Evolutionary conservation across 495 filamentous ascomycete genomes (phyloP).

Genomic region (Hypoxylon lienhwacheense): DNA sequence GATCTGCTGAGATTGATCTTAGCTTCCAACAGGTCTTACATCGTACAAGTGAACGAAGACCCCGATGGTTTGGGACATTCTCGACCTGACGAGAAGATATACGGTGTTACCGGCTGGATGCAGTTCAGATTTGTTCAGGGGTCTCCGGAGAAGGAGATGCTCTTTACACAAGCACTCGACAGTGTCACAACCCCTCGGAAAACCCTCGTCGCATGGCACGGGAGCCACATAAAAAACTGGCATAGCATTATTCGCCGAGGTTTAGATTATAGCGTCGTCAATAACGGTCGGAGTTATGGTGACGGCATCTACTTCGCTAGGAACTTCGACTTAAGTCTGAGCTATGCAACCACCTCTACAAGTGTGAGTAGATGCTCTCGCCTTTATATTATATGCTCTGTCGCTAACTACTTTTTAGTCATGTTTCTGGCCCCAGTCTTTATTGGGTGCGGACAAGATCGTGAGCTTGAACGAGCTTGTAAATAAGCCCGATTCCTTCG

Average conservation of each 20-base stretch:
- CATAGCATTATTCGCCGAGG: slow-evolving; percentile 86
- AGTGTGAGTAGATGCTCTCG: neutral
- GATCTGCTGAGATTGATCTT: slow-evolving; percentile 85
- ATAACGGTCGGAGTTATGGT: slow-evolving; percentile 71
- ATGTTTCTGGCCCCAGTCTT: slow-evolving; percentile 67
- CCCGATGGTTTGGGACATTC: slow-evolving; percentile 21
- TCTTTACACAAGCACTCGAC: slow-evolving; percentile 69
- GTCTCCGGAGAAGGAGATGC: slow-evolving; percentile 83
- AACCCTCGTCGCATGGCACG: slow-evolving; percentile 46
- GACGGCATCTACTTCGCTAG: slow-evolving; percentile 81
- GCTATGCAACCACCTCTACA: slow-evolving; percentile 54
- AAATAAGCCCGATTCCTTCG: slow-evolving; percentile 68
- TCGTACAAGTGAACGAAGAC: slow-evolving; percentile 60
- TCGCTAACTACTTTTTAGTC: slow-evolving; percentile 9
- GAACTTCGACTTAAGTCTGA: slow-evolving; percentile 57
- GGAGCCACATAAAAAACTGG: slow-evolving; percentile 78
- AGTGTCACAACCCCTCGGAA: slow-evolving; percentile 39
- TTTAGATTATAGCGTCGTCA: slow-evolving; percentile 65
- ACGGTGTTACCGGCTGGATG: slow-evolving; percentile 66
- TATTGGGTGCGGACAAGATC: slow-evolving; percentile 58
- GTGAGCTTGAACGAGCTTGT: slow-evolving; percentile 89
- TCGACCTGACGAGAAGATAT: slow-evolving; percentile 55
- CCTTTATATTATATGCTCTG: neutral
- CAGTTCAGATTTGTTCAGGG: slow-evolving; percentile 91
- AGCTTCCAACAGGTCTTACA: slow-evolving; percentile 85